A percentile compares a stretch with the other conserved stretches of the same genome.
Conservation (phyloP, 139 green algal genomes). For the Microglena sp. region DNA sequence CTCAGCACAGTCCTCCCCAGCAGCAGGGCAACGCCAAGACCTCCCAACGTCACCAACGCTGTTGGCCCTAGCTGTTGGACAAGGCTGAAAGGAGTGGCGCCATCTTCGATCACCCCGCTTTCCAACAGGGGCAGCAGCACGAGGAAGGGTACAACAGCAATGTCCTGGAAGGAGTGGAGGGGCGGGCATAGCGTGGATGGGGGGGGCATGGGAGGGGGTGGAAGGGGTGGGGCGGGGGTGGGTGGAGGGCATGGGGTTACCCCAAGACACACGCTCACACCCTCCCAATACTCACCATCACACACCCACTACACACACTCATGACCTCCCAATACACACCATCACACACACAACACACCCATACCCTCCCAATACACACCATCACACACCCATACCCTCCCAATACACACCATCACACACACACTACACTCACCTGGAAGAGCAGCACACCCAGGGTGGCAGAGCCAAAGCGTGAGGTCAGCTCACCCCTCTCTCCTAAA, state of each 20-base stretch:
- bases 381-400: background rate
- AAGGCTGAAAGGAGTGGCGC: slow-evolving; percentile 25
- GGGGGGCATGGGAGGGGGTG: background rate
- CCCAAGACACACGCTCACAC: background rate
- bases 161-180: slow-evolving; percentile 53
- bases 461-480: slow-evolving; percentile 70
- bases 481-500: slow-evolving; percentile 72
- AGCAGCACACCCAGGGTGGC: slow-evolving; percentile 94
- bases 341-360: slow-evolving; percentile 6
- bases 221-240: background rate
- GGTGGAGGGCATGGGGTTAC: background rate
- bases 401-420: background rate
- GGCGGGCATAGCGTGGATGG: background rate
- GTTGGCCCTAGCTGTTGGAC: slow-evolving; percentile 59
- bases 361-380: background rate
- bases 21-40: slow-evolving; percentile 73
- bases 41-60: slow-evolving; percentile 50
- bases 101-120: background rate
- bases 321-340: background rate
- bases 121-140: slow-evolving; percentile 75
- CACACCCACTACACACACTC: slow-evolving; percentile 4
- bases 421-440: slow-evolving; percentile 43
- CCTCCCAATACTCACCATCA: background rate
- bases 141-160: slow-evolving; percentile 87
- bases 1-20: slow-evolving; percentile 72